phyloP scores from a whole-genome alignment of 2,329 filamentous ascomycete genomes.

The Aspergillus felis region DNA sequence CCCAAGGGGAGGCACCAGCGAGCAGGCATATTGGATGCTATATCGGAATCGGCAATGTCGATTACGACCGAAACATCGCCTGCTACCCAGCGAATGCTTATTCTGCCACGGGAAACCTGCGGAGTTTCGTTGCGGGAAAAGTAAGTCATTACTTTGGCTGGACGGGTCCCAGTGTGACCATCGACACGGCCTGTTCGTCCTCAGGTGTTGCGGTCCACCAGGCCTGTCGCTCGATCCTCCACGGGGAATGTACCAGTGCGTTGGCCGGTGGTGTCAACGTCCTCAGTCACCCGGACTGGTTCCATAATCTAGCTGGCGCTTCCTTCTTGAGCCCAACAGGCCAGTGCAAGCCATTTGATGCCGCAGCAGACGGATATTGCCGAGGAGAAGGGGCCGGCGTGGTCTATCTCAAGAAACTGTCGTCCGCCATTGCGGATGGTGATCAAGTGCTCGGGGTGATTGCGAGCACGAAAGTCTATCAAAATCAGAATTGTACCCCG shows the following conservation, averaged over 20 bases:
- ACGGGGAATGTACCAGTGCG: constrained; percentile 21
- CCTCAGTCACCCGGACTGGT: constrained; percentile 23
- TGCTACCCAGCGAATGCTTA: constrained; percentile 28
- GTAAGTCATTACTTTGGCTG: constrained; percentile 44
- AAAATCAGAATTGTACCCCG: constrained; percentile 26
- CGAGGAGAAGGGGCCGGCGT: constrained; percentile 45
- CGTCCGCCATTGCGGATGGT: constrained; percentile 44
- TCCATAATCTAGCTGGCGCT: constrained; percentile 29
- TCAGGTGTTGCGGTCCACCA: constrained; percentile 34
- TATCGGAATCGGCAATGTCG: constrained; percentile 20
- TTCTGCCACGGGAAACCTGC: constrained; percentile 17
- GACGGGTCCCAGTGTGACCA: constrained; percentile 38
- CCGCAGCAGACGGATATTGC: constrained; percentile 49
- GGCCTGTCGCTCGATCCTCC: constrained; percentile 19
- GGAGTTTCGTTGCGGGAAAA: constrained; percentile 23
- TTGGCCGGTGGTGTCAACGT: constrained; percentile 37
- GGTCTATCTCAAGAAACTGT: constrained; percentile 46
- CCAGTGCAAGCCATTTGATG: constrained; percentile 47
- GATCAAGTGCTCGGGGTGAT: constrained; percentile 45
- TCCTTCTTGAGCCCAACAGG: constrained; percentile 45
- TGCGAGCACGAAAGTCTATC: constrained; percentile 22
- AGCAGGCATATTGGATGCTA: constrained; percentile 23
- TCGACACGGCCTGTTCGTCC: constrained; percentile 44
- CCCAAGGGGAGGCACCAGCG: not conserved
- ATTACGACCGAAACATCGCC: constrained; percentile 27